These are phyloP conservation scores for Tripterygium wilfordii DNA, from an alignment of 177 flowering plant genomes.

Conservation along the genomic window DNA sequence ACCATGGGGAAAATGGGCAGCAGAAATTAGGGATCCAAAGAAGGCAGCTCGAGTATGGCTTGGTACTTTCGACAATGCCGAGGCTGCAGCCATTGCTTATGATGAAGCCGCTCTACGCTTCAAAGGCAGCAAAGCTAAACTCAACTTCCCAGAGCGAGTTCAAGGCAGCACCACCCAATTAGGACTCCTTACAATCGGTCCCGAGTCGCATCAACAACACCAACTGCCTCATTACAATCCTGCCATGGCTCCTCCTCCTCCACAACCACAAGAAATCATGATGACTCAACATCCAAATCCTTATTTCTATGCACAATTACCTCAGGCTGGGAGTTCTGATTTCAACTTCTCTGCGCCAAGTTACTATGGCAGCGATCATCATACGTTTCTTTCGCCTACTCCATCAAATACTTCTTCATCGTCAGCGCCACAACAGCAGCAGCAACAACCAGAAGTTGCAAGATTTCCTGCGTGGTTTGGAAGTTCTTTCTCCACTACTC, in stretches of 20 bases:
- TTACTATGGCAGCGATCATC: conserved; percentile 7
- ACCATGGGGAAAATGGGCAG: conserved; percentile 83
- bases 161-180: conserved; percentile 24
- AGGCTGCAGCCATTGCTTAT: conserved; percentile 64
- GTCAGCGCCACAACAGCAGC: conserved; percentile 11
- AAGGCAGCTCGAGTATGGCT: conserved; percentile 77
- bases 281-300: conserved; percentile 22
- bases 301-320: conserved; percentile 28
- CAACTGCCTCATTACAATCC: background rate
- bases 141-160: conserved; percentile 68
- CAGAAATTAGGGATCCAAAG: conserved; percentile 70
- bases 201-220: background rate
- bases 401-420: conserved; percentile 14
- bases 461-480: conserved; percentile 8
- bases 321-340: conserved; percentile 16
- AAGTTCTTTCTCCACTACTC: conserved; percentile 5
- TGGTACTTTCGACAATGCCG: conserved; percentile 65
- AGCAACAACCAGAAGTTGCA: conserved; percentile 8
- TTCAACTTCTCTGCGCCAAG: conserved; percentile 8
- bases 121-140: conserved; percentile 71
- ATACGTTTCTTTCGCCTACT: conserved; percentile 5
- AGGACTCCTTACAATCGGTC: conserved; percentile 21
- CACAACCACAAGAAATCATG: conserved; percentile 2
- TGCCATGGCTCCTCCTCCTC: conserved; percentile 4
- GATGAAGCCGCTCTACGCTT: conserved; percentile 70